These are phyloP conservation scores for Candida ortonii DNA, from an alignment of 805 yeast species.

Conservation along the genomic window DNA sequence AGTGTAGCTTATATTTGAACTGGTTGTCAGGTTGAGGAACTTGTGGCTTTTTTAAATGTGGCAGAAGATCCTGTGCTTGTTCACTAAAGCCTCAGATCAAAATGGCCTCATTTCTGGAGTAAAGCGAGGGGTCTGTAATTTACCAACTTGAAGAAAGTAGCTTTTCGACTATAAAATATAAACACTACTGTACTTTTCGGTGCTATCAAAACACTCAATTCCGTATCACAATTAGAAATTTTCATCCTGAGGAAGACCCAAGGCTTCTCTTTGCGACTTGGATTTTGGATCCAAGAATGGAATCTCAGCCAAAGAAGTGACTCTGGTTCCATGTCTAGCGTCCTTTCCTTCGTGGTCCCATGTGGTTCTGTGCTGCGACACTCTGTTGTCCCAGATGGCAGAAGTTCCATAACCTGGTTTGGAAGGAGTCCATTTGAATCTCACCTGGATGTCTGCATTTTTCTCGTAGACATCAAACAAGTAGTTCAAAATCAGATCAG, in stretches of 20 bases:
- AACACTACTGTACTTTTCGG: too few relatives aligned
- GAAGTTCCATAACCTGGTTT: conserved; percentile 40
- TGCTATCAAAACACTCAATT: too few relatives aligned
- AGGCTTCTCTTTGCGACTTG: conserved; percentile 51
- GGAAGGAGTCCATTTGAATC: conserved; percentile 47
- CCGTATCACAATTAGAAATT: too few relatives aligned
- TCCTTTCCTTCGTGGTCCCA: conserved; percentile 42
- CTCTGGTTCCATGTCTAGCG: conserved; percentile 53
- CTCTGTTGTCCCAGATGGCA: conserved; percentile 50
- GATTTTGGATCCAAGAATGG: conserved; percentile 51
- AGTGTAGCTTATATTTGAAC: too few relatives aligned
- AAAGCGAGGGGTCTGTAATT: too few relatives aligned
- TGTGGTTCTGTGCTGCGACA: conserved; percentile 43
- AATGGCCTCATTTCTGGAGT: too few relatives aligned
- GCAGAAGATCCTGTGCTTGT: too few relatives aligned
- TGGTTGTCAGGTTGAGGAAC: too few relatives aligned
- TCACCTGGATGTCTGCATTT: conserved; percentile 53
- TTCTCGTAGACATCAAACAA: conserved; percentile 42
- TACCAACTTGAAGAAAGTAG: too few relatives aligned
- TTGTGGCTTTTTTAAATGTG: too few relatives aligned
- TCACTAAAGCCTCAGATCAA: too few relatives aligned
- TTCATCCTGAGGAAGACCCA: conserved; percentile 34
- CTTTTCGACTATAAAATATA: too few relatives aligned
- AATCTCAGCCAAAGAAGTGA: conserved; percentile 50
- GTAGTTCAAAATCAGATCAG: conserved; percentile 45